Evolutionary conservation across 2,329 filamentous ascomycete species (phyloP), one percentile per base, ranked within the genome.

Genomic region (Hypoxylon sp.): DNA sequence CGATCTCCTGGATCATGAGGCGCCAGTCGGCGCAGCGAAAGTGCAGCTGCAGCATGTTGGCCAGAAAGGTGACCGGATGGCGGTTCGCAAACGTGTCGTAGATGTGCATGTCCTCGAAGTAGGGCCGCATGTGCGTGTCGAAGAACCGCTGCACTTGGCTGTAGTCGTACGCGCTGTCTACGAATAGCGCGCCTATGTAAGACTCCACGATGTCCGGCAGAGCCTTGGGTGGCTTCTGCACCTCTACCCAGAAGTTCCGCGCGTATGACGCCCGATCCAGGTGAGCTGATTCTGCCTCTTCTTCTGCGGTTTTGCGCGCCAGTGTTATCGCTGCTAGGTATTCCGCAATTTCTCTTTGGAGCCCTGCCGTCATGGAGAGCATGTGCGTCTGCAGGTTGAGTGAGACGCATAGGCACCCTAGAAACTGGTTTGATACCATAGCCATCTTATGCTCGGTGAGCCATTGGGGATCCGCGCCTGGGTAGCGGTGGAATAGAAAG

Each of bases 381-480:
- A 97, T 73, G 66, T 93, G 86, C 37, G 77, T 82, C 66, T 97
- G 86, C 46, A 97, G 87, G 0, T 82, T 87, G 0, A 97, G 80
- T 36, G 83, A 80, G 2, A 95, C 90, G 51, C 88, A 88, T 2
- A 97, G 76, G 12, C 86, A 90, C 1, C 89, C 91, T 1, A 97
- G 79, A 66, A 97, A 99, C 54, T 92, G 91, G 73, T 99, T 99
- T 43, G 90, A 94, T 0, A 94, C 92, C 90, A 99, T 97, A n/a
- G 92, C 91, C 86, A 95, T 97, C 74, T 97, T 97, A 78, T 97
- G 93, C 71, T 97, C 94, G 0, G 94, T 97, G 51, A 99, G 78
- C 93, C 93, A 97, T 68, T 97, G 92, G 0, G 94, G 93, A 64
- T 96, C 91, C 50, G 88, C 89, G 41, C 83, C 76, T 0, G 91